Conservation (phyloP, 2,329 filamentous ascomycete species). For the Sporothrix euskadiensis region DNA sequence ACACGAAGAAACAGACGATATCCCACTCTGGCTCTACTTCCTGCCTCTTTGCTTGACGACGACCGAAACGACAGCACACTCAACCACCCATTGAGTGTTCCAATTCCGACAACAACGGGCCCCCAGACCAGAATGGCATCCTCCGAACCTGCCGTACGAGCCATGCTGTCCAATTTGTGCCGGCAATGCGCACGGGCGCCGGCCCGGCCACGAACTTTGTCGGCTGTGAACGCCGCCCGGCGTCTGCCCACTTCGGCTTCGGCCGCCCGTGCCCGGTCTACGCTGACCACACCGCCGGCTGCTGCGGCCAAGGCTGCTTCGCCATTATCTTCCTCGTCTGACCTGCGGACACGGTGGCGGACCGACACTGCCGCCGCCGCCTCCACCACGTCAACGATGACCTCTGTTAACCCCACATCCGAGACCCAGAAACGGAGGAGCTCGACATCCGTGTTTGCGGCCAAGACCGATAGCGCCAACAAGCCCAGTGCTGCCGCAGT, state of each 20-base stretch:
- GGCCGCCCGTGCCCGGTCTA: constrained; percentile 11
- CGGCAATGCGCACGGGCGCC: constrained; percentile 33
- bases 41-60: not conserved
- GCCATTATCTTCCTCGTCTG: not conserved
- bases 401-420: not conserved
- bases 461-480: constrained; percentile 20
- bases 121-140: constrained; percentile 26
- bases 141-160: constrained; percentile 34
- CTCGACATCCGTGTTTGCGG: constrained; percentile 27
- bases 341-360: not conserved
- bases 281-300: constrained; percentile 11
- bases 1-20: constrained; percentile 21
- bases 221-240: constrained; percentile 13
- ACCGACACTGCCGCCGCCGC: not conserved
- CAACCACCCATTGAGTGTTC: not conserved
- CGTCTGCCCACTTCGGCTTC: constrained; percentile 5
- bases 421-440: constrained; percentile 22
- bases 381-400: not conserved
- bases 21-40: not conserved
- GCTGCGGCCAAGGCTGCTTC: not conserved
- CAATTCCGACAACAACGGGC: constrained; percentile 3
- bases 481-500: not conserved
- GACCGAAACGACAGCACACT: not conserved
- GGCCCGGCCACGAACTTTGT: constrained; percentile 22
- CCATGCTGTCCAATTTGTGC: constrained; percentile 35